Conservation (phyloP, 1,139 yeast species). For the Scheffersomyces quercinus region DNA sequence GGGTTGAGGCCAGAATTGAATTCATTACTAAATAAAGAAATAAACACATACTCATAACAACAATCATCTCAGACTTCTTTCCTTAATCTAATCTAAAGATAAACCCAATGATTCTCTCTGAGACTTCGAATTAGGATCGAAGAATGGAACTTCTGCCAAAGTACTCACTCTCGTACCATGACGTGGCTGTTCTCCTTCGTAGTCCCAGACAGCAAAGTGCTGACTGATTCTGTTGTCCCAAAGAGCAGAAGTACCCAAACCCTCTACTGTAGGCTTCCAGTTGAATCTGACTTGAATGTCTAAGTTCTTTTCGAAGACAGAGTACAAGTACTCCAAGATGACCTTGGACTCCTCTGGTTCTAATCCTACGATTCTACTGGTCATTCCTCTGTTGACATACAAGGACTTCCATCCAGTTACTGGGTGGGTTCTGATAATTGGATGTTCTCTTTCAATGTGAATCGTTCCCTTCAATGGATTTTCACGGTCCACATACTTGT, state of each 20-base stretch:
- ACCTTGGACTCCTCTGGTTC: conserved; percentile 32
- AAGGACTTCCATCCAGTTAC: conserved; percentile 45
- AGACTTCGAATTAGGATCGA: conserved; percentile 49
- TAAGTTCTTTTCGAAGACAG: conserved; percentile 34
- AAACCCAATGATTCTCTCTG: conserved; percentile 54
- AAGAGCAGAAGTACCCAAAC: conserved; percentile 52
- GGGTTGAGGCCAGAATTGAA: no score
- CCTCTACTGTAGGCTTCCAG: conserved; percentile 48
- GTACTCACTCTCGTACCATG: conserved; percentile 61
- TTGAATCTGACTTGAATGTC: conserved; percentile 55
- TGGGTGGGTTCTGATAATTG: conserved; percentile 43
- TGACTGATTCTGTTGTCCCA: conserved; percentile 59
- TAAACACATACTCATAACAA: no score
- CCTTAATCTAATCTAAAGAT: conserved; percentile 14
- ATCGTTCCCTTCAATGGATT: conserved; percentile 36
- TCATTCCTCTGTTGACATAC: conserved; percentile 39
- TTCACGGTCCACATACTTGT: conserved; percentile 32
- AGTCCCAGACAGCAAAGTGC: conserved; percentile 45
- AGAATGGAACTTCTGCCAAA: conserved; percentile 54
- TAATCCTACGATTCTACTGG: conserved; percentile 38
- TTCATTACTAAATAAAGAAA: no score
- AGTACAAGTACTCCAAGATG: conserved; percentile 35
- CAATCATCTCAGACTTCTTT: neutral
- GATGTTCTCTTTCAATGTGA: conserved; percentile 39
- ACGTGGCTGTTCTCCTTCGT: conserved; percentile 42